These are phyloP conservation scores for Salvia sclarea DNA, from an alignment of 305 asterid species.

Conservation along the genomic window DNA sequence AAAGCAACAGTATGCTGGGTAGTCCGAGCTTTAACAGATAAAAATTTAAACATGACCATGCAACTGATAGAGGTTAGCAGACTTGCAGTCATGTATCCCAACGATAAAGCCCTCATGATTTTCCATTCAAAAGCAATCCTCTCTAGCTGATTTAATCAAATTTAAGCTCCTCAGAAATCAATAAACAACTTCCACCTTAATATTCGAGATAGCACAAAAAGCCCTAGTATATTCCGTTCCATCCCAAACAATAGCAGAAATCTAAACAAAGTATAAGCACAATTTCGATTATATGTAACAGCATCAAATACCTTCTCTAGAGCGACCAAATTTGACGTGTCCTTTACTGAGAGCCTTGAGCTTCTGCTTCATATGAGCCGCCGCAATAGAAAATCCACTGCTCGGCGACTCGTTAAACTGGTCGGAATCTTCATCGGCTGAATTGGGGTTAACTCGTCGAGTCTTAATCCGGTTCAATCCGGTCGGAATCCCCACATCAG, in stretches of 20 bases:
- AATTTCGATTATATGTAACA: background rate
- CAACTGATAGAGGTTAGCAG: conserved; percentile 11
- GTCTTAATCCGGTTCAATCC: conserved; percentile 93
- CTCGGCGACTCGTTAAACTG: conserved; percentile 57
- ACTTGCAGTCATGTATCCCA: conserved; percentile 15
- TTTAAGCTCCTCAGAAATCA: conserved; percentile 23
- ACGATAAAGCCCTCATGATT: background rate
- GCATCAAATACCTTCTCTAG: conserved; percentile 58
- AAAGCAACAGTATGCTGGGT: background rate
- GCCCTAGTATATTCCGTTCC: conserved; percentile 1
- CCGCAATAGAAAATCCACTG: conserved; percentile 42
- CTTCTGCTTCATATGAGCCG: conserved; percentile 51
- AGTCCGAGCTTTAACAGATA: conserved; percentile 1
- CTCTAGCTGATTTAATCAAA: conserved; percentile 17
- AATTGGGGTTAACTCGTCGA: conserved; percentile 52
- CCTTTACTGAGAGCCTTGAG: conserved; percentile 46
- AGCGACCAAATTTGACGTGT: conserved; percentile 47
- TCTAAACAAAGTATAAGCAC: background rate
- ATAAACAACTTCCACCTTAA: conserved; percentile 5
- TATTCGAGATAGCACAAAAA: conserved; percentile 18
- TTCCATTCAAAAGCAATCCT: background rate
- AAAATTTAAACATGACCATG: background rate
- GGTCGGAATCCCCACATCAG: conserved; percentile 69
- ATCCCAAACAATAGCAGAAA: conserved; percentile 13
- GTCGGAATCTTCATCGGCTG: conserved; percentile 54